These are phyloP conservation scores for Vigna reflexopilosa DNA, from an alignment of 306 rosid genomes.

Conservation along the genomic window DNA sequence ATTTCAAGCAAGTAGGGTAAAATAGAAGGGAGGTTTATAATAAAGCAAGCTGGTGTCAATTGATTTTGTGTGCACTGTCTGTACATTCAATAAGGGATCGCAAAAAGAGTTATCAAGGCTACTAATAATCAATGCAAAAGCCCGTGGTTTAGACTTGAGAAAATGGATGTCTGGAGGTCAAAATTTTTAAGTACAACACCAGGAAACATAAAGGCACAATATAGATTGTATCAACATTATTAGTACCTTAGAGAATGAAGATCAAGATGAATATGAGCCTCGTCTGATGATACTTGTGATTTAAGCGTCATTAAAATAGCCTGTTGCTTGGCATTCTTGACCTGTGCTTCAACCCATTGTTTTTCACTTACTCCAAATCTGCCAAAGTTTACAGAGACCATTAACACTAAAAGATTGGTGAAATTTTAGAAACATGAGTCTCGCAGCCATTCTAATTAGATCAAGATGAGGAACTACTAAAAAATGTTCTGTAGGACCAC, in stretches of 20 bases:
- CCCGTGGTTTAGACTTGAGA: constrained; percentile 20
- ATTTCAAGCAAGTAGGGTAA: background rate
- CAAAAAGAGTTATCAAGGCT: constrained; percentile 19
- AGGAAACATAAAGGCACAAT: constrained; percentile 22
- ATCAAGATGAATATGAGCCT: constrained; percentile 98
- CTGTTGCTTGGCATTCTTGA: constrained; percentile 95
- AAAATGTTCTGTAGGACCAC: constrained; percentile 27
- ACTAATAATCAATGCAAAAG: constrained; percentile 30
- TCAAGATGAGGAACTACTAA: background rate
- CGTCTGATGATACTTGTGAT: constrained; percentile 93
- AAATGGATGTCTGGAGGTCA: constrained; percentile 11
- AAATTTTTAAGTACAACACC: constrained; percentile 33
- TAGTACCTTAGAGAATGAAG: constrained; percentile 89
- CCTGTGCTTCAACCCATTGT: constrained; percentile 99
- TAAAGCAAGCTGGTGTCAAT: constrained; percentile 23
- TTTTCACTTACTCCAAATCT: constrained; percentile 99
- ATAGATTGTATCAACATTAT: constrained; percentile 37
- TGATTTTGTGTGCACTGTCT: constrained; percentile 12
- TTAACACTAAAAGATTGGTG: constrained; percentile 21
- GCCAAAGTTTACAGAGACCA: constrained; percentile 43
- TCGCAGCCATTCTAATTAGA: constrained; percentile 31
- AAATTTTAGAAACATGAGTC: constrained; percentile 27
- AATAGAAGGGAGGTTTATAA: background rate
- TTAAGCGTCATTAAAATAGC: constrained; percentile 82
- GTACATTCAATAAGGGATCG: constrained; percentile 15